Base-by-base conservation (phyloP, 2,329 filamentous ascomycete genomes). In the Claviceps humidiphila region DNA sequence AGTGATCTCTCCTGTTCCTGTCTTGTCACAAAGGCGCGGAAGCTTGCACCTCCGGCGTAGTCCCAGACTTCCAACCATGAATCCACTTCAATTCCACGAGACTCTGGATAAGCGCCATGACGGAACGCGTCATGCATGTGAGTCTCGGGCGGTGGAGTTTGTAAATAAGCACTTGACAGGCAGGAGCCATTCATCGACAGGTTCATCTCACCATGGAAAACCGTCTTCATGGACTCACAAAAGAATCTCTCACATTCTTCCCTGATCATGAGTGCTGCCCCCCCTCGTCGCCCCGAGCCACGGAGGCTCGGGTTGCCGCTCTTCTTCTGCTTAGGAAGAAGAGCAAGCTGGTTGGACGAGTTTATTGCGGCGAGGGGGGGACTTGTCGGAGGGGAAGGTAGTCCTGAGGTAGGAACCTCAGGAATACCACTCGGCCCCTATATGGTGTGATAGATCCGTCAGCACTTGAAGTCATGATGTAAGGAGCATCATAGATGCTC, bases 161-260 rank as follows among this genome's bases (percentile, higher is more conserved):
- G 72, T 60, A 72, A 64, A 63, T 70, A 65, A 73, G 83, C 81
- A 91, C 81, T 84, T 82, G 86, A 82, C 80, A 85, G 84, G 81
- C 85, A 81, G 81, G 87, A 91, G 85, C 81, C 85, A 81, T 82
- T 78, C 76, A 74, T 73, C 70, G 73, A 79, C 77, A 74, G 71
- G 74, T 82, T 83, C 86, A 85, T 83, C 89, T 94, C 89, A 95
- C 88, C 90, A 79, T 85, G 87, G 82, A 96, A 95, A 77, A 87
- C 85, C 76, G 84, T 76, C 75, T 81, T 86, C 83, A 95, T 87
- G 80, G 84, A 85, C 85, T 91, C 89, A 76, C 90, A 95, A 82
- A 95, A 95, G 85, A 95, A 91, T 80, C 90, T 96, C 89, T 95
- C 90, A 95, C 90, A 95, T 88, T 95, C 89, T 89, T 86, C 89